These are phyloP conservation scores for Hypoxylon fuscum DNA, from an alignment of 495 filamentous ascomycete species.

Conservation along the genomic window DNA sequence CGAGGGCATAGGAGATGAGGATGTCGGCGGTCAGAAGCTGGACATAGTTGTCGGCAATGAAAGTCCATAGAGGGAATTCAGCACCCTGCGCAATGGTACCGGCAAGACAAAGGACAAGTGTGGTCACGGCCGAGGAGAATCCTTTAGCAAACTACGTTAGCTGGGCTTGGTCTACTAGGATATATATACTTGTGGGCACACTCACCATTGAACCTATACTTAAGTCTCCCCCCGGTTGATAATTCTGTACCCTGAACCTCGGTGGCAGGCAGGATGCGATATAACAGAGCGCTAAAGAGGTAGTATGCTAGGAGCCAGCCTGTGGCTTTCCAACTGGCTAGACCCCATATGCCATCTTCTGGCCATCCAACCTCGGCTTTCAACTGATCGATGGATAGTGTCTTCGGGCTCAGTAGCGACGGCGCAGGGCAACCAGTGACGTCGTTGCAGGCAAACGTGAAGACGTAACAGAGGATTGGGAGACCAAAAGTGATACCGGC, in stretches of 20 bases:
- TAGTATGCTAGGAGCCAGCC: constrained; percentile 81
- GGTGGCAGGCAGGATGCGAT: constrained; percentile 80
- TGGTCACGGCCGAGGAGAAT: constrained; percentile 78
- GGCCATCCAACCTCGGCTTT: constrained; percentile 86
- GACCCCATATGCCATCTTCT: constrained; percentile 67
- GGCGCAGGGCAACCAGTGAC: constrained; percentile 89
- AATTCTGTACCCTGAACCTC: constrained; percentile 75
- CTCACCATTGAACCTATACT: constrained; percentile 90
- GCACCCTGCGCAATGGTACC: constrained; percentile 81
- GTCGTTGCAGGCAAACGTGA: constrained; percentile 91
- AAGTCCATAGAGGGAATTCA: constrained; percentile 88
- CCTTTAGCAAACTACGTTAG: constrained; percentile 56
- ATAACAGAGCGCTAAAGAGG: constrained; percentile 74
- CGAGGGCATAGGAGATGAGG: constrained; percentile 71
- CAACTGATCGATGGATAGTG: constrained; percentile 72
- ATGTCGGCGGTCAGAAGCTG: constrained; percentile 86
- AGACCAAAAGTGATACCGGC: constrained; percentile 78
- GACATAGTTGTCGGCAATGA: constrained; percentile 88
- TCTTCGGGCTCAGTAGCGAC: constrained; percentile 79
- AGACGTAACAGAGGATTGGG: constrained; percentile 75
- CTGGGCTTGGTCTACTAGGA: neutral
- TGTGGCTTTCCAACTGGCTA: constrained; percentile 68
- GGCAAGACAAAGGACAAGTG: constrained; percentile 69
- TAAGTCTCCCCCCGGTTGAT: constrained; percentile 74
- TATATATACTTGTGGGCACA: neutral